Conservation (phyloP, 2,329 filamentous ascomycete species). For the Didymella arachidicola region DNA sequence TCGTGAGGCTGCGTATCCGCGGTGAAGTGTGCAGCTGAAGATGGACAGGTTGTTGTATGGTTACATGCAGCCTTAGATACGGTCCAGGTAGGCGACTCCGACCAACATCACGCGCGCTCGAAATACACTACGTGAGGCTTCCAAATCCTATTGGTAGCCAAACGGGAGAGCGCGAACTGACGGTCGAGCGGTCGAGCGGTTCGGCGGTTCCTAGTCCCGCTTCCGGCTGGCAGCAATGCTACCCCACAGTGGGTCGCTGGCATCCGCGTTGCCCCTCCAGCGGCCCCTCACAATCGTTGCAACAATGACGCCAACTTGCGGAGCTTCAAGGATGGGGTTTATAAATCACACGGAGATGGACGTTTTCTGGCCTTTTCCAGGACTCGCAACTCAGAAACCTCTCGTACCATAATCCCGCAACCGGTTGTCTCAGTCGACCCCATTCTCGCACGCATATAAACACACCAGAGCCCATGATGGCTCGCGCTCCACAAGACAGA, state of each 20-base stretch:
- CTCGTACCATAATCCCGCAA: background rate
- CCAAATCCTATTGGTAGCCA: conserved; percentile 4
- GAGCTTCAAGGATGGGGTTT: conserved; percentile 13
- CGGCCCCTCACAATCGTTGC: conserved; percentile 25
- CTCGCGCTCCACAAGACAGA: conserved; percentile 17
- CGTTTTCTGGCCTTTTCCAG: background rate
- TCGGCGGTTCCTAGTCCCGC: conserved; percentile 12
- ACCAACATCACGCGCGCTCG: background rate
- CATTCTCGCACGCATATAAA: conserved; percentile 8
- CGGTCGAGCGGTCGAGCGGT: conserved; percentile 11
- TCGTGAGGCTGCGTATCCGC: background rate
- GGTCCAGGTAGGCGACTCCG: background rate
- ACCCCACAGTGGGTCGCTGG: conserved; percentile 31
- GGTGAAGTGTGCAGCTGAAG: background rate
- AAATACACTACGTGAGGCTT: conserved; percentile 5
- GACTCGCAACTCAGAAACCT: conserved; percentile 3
- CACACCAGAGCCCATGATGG: conserved; percentile 13
- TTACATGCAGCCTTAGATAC: background rate
- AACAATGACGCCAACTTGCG: conserved; percentile 27
- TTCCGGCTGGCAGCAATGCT: conserved; percentile 13
- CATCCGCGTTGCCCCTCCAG: conserved; percentile 23
- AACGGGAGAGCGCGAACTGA: conserved; percentile 7
- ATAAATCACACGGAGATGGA: conserved; percentile 16
- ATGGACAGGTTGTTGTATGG: background rate
- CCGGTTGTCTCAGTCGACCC: background rate